These are phyloP conservation scores for Stephania yunnanensis DNA, from an alignment of 164 flowering plant species.

Conservation along the genomic window DNA sequence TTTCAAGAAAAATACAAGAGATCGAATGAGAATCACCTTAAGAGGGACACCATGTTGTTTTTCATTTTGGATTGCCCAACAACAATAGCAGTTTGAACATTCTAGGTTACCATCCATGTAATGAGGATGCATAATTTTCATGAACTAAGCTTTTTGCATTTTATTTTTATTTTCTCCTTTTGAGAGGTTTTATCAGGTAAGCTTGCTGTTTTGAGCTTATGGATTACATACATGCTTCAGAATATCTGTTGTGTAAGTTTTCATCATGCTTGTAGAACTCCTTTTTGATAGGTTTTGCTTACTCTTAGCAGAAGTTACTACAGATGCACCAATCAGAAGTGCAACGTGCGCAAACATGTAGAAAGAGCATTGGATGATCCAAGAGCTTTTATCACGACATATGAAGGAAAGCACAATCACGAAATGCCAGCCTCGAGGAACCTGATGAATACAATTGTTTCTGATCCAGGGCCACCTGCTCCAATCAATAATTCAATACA, in stretches of 20 bases:
- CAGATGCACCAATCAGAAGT: slow-evolving; percentile 45
- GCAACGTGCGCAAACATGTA: slow-evolving; percentile 83
- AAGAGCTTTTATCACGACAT: slow-evolving; percentile 69
- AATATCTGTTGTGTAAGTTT: background rate
- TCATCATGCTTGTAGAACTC: background rate
- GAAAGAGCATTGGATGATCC: slow-evolving; percentile 87
- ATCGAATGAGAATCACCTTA: background rate
- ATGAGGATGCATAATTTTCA: background rate
- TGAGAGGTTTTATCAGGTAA: background rate
- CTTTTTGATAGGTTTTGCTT: slow-evolving; percentile 2
- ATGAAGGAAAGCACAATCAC: slow-evolving; percentile 90
- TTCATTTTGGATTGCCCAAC: background rate
- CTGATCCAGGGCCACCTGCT: slow-evolving; percentile 32
- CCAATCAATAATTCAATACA: slow-evolving; percentile 19
- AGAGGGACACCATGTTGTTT: background rate
- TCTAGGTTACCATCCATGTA: background rate
- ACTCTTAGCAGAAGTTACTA: slow-evolving; percentile 72
- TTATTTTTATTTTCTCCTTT: background rate
- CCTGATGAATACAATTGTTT: slow-evolving; percentile 28
- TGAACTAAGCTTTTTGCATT: background rate
- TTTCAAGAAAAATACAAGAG: background rate
- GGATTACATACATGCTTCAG: background rate
- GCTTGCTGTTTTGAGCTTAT: background rate
- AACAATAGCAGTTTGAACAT: background rate
- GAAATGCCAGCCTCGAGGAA: slow-evolving; percentile 48